Evolutionary conservation across 768 basidiomycete genomes (phyloP).

Genomic region (Cytidiella melzeri): DNA sequence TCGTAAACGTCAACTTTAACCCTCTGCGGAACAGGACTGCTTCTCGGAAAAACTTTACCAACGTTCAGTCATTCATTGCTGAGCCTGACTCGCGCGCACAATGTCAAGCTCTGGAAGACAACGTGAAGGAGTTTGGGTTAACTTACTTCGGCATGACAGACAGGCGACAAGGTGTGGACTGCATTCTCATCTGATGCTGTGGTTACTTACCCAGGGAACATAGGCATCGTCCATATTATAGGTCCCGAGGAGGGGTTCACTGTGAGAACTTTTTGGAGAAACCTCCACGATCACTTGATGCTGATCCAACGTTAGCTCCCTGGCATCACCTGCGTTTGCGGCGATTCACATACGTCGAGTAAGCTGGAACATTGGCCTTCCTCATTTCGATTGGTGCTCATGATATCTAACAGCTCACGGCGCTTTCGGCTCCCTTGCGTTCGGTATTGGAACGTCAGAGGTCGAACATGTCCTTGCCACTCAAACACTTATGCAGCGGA

Average conservation of each 20-base stretch:
- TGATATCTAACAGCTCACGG: conserved; percentile 42
- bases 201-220: neutral
- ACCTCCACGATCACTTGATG: neutral
- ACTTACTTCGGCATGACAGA: conserved; percentile 68
- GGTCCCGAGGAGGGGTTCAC: conserved; percentile 66
- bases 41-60: conserved; percentile 46
- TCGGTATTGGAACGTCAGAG: conserved; percentile 64
- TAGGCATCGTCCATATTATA: conserved; percentile 55
- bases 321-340: conserved; percentile 49
- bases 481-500: conserved; percentile 55
- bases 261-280: conserved; percentile 21
- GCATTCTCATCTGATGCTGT: neutral
- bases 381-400: neutral
- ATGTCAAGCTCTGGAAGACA: conserved; percentile 53
- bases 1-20: neutral
- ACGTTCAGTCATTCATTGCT: conserved; percentile 42
- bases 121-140: conserved; percentile 60
- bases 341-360: conserved; percentile 64
- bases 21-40: conserved; percentile 30
- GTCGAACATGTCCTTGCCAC: conserved; percentile 68
- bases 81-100: conserved; percentile 56
- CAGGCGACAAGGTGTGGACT: conserved; percentile 47
- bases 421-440: conserved; percentile 61
- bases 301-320: conserved; percentile 27
- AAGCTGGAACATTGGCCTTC: conserved; percentile 15